phyloP scores from a whole-genome alignment of 352 stramenopile genomes.

The Phytophthora constricta region DNA sequence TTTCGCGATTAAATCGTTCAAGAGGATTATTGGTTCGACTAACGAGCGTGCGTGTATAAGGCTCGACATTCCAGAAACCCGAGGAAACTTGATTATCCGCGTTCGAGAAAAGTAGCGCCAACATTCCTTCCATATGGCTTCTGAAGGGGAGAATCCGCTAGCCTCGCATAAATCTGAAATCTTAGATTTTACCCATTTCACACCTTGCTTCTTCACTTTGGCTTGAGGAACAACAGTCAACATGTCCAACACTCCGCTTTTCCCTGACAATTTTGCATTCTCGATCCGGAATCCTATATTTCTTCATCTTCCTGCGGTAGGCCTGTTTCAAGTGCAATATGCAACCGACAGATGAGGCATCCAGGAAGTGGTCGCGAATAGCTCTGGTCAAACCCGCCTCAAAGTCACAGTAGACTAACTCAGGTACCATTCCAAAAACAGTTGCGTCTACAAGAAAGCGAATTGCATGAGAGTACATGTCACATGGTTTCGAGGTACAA shows the following conservation, averaged over 20 bases:
- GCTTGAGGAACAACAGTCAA: constrained; percentile 8
- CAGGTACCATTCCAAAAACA: constrained; percentile 5
- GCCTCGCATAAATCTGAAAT: not conserved
- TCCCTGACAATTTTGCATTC: constrained; percentile 12
- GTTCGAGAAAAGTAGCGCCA: constrained; percentile 8
- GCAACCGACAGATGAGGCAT: constrained; percentile 6
- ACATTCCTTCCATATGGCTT: constrained; percentile 1
- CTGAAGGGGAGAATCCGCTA: too few species aligned
- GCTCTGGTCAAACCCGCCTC: constrained; percentile 19
- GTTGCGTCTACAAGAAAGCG: constrained; percentile 12
- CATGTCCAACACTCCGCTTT: constrained; percentile 14
- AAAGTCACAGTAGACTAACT: constrained; percentile 28
- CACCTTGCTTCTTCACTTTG: constrained; percentile 12
- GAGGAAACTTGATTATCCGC: constrained; percentile 1
- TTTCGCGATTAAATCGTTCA: constrained; percentile 28
- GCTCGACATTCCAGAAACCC: constrained; percentile 7
- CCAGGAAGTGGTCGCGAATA: constrained; percentile 19
- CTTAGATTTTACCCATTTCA: constrained; percentile 3
- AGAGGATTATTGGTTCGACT: constrained; percentile 22
- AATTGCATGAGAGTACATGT: constrained; percentile 26
- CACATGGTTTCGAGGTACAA: constrained; percentile 3
- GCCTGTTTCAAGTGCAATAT: constrained; percentile 33
- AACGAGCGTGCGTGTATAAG: not conserved
- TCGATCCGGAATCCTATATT: constrained; percentile 4
- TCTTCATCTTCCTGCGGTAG: constrained; percentile 7